Evolutionary conservation across 169 alveolate genomes (phyloP).

Genomic region (Perkinsus chesapeaki): DNA sequence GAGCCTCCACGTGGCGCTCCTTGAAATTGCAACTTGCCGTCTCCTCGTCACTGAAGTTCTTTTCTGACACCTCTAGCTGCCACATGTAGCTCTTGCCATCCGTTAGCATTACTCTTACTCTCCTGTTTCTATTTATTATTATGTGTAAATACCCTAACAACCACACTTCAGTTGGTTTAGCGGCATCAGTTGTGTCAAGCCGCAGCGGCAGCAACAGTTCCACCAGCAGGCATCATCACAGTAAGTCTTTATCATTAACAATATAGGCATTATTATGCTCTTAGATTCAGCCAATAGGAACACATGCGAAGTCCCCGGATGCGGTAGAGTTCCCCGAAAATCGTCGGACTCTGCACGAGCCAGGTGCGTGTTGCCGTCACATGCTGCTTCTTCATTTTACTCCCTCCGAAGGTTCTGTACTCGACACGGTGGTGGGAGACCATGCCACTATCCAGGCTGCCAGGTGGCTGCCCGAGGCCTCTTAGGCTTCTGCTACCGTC

Average conservation of each 20-base stretch:
- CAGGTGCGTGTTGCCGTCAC: background rate
- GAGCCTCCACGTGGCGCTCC: no score
- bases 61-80: no score
- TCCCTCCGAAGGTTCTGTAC: background rate
- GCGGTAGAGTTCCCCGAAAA: background rate
- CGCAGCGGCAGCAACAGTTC: background rate
- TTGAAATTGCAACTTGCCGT: no score
- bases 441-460: background rate
- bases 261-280: background rate
- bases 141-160: background rate
- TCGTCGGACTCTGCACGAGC: background rate
- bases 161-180: background rate
- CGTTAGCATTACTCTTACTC: background rate
- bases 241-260: background rate
- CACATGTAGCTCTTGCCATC: no score
- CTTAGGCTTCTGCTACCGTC: background rate
- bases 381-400: background rate
- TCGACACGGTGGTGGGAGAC: background rate
- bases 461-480: background rate
- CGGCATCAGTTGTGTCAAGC: background rate
- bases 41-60: no score
- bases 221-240: background rate
- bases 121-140: background rate
- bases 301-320: background rate
- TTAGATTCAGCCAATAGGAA: background rate